A percentile compares a stretch with the other conserved stretches of the same genome.
These are phyloP conservation scores for Coemansia interrupta DNA, from an alignment of 192 early-diverging fungal genomes.

Conservation along the genomic window DNA sequence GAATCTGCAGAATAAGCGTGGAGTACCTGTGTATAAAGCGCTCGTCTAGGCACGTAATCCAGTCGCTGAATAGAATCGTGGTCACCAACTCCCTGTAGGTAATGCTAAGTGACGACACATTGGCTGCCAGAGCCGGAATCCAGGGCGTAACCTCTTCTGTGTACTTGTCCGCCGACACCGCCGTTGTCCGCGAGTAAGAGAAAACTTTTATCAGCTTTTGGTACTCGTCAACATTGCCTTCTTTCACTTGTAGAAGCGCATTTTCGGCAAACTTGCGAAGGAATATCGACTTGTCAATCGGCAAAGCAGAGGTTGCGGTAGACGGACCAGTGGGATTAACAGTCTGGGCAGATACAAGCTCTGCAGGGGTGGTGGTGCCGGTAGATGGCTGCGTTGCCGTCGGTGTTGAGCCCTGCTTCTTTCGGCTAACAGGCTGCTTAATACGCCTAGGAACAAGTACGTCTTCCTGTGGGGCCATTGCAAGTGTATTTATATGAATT, in stretches of 20 bases:
- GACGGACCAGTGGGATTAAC: neutral
- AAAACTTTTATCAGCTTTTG: conserved; percentile 39
- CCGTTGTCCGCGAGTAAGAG: conserved; percentile 19
- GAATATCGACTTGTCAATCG: conserved; percentile 41
- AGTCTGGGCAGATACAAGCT: neutral
- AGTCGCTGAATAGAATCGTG: conserved; percentile 40
- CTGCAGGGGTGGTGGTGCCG: neutral
- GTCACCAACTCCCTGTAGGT: conserved; percentile 32
- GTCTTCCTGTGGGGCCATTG: neutral
- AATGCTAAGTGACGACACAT: conserved; percentile 26
- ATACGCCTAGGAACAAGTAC: neutral
- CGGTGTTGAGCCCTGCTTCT: neutral
- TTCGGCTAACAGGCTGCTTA: conserved; percentile 11
- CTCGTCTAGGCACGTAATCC: conserved; percentile 24
- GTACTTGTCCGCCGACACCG: conserved; percentile 17
- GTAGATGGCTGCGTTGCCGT: too few relatives aligned
- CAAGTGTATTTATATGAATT: neutral
- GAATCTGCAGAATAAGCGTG: conserved; percentile 33
- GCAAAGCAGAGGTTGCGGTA: neutral
- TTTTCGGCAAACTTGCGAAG: conserved; percentile 36
- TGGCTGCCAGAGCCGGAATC: conserved; percentile 32
- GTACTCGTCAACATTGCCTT: conserved; percentile 34
- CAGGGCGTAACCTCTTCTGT: conserved; percentile 30
- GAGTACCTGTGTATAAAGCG: conserved; percentile 35
- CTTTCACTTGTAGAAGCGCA: conserved; percentile 38